A percentile compares a stretch with the other conserved stretches of the same genome.
These are phyloP conservation scores for Globisporangium ultimum DNA, from an alignment of 352 stramenopile genomes.

Conservation along the genomic window DNA sequence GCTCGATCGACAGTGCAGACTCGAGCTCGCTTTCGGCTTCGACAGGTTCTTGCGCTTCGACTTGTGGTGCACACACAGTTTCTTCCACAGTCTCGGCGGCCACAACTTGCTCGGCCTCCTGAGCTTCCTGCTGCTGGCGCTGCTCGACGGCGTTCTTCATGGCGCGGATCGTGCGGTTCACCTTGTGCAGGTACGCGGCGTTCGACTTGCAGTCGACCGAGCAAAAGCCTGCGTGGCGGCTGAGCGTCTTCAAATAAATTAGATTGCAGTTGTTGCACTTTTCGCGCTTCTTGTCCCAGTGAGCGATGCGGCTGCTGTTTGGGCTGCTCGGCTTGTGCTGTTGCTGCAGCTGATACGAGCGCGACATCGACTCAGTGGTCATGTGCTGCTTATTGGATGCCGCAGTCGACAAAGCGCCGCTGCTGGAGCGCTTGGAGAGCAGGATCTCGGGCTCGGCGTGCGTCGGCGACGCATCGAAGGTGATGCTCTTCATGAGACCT, in stretches of 20 bases:
- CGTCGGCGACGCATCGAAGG: constrained; percentile 1
- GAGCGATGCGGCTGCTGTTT: constrained; percentile 43
- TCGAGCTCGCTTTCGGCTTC: constrained; percentile 8
- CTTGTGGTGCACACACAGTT: neutral
- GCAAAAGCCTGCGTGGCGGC: constrained; percentile 68
- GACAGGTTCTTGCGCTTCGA: neutral
- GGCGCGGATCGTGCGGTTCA: constrained; percentile 77
- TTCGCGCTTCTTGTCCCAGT: constrained; percentile 86
- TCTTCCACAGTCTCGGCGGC: neutral
- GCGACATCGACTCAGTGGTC: neutral
- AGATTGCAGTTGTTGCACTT: constrained; percentile 82
- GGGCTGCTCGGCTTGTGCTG: constrained; percentile 20
- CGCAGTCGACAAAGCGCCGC: neutral
- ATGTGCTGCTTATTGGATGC: neutral
- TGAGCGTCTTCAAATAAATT: constrained; percentile 87
- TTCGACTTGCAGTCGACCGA: constrained; percentile 90
- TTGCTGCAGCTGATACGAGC: constrained; percentile 4
- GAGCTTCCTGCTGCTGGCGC: constrained; percentile 32
- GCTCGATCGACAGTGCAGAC: constrained; percentile 3
- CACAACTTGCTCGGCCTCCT: constrained; percentile 9
- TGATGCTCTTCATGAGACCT: constrained; percentile 18
- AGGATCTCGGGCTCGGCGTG: constrained; percentile 26
- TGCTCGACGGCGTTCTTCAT: constrained; percentile 70
- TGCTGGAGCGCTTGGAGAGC: constrained; percentile 14
- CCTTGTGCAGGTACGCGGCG: constrained; percentile 75